Base-by-base conservation (phyloP, 2,329 filamentous ascomycete species). In the Hymenotorrendiella dingleyae region DNA sequence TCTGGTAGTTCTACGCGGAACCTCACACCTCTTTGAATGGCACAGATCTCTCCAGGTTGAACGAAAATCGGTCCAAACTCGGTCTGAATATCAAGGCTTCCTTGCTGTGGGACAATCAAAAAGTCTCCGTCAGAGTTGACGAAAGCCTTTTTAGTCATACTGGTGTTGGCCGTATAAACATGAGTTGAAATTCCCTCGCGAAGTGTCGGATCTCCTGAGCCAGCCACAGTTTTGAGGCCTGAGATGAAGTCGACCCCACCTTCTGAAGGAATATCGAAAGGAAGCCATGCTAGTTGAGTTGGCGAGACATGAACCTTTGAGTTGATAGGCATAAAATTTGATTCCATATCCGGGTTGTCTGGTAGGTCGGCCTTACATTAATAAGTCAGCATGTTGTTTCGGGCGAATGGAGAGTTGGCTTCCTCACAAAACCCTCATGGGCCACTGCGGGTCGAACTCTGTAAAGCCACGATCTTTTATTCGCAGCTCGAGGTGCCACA, bases 71-170 rank as follows among this genome's bases (percentile, higher is more conserved):
- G 45, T 8, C 46, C 52, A 46, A 48, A 54, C 56, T 84, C 80
- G 6, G 80, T 84, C 56, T 81, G 78, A 42, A 84, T 81, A 41
- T 84, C 52, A 4, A 57, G 42, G 17, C 27, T 20, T n/a, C 80
- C 80, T 51, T 78, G 71, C 49, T 84, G 79, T 1, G 74, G 77
- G 4, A 83, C 69, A 36, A 84, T 78, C 36, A 84, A 66, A 52
- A 81, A 73, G 54, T 84, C 80, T 6, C 80, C 80, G 49, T 85
- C 80, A n/a, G 77, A 73, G 53, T 71, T 74, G 48, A 65, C 67
- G 46, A 72, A 72, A 0, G 71, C 70, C 27, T 66, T 60, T 4
- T 64, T 60, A 3, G 61, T 58, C 72, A 75, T 74, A 40, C 59
- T 67, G 1, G 59, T 56, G 47, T 72, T 73, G 46, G 69, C 65